A percentile compares a stretch with the other conserved stretches of the same genome.
phyloP scores from a whole-genome alignment of 495 filamentous ascomycete genomes.

The Penicillium arizonense region DNA sequence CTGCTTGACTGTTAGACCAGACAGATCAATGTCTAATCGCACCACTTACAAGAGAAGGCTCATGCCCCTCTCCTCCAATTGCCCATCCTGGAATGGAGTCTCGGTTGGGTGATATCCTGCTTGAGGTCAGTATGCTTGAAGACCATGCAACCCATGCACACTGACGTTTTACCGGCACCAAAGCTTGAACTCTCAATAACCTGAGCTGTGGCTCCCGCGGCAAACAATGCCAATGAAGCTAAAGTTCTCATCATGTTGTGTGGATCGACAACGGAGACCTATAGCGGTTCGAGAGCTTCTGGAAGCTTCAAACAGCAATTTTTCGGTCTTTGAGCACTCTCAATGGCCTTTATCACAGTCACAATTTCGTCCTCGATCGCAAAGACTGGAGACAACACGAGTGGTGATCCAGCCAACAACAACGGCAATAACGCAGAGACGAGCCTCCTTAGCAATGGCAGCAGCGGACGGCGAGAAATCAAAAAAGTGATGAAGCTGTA shows the following conservation, averaged over 20 bases:
- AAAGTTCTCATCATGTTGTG: constrained; percentile 41
- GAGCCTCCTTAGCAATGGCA: constrained; percentile 43
- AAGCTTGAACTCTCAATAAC: constrained; percentile 72
- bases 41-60: constrained; percentile 57
- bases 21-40: not conserved
- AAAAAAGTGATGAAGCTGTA: constrained; percentile 46
- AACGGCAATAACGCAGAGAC: constrained; percentile 47
- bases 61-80: constrained; percentile 66
- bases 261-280: constrained; percentile 11
- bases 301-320: not conserved
- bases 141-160: not conserved
- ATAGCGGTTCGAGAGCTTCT: not conserved
- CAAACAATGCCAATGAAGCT: constrained; percentile 45
- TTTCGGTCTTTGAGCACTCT: constrained; percentile 2
- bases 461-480: constrained; percentile 47
- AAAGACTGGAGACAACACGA: constrained; percentile 42
- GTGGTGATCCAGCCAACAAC: constrained; percentile 50
- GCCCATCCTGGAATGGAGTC: constrained; percentile 63
- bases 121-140: constrained; percentile 20
- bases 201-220: constrained; percentile 57
- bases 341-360: constrained; percentile 23
- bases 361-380: constrained; percentile 34
- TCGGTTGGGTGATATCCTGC: constrained; percentile 56
- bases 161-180: constrained; percentile 66
- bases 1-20: constrained; percentile 21